These are phyloP conservation scores for Stevia rebaudiana DNA, from an alignment of 140 eudicot species.

Conservation along the genomic window DNA sequence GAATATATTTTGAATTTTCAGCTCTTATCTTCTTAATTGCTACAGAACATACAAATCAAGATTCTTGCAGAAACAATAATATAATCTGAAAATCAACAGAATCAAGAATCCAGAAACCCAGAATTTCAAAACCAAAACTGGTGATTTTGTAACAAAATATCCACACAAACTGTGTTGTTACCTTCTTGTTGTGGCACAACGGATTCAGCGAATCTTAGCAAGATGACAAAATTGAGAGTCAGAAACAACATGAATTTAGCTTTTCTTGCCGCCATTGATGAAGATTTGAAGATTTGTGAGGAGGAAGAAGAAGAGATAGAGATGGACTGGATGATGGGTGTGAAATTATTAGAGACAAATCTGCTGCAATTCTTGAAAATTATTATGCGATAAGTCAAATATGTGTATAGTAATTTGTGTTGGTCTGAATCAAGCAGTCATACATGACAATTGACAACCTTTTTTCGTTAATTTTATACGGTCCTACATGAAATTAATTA, in stretches of 20 bases:
- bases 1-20: neutral
- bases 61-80: neutral
- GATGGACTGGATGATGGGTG: conserved; percentile 14
- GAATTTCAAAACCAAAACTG: neutral
- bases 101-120: conserved; percentile 15
- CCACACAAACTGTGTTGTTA: neutral
- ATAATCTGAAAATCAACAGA: neutral
- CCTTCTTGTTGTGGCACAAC: conserved; percentile 49
- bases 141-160: neutral
- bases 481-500: neutral
- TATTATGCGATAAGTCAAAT: conserved; percentile 15
- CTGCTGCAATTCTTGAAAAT: conserved; percentile 26
- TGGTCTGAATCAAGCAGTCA: neutral
- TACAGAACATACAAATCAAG: conserved; percentile 16
- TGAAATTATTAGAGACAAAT: conserved; percentile 3
- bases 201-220: conserved; percentile 15
- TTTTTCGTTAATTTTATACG: neutral
- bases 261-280: conserved; percentile 21
- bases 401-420: conserved; percentile 2
- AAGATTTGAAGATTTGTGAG: conserved; percentile 1
- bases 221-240: conserved; percentile 8
- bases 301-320: neutral
- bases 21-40: neutral
- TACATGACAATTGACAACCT: neutral
- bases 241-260: conserved; percentile 11